A percentile compares a stretch with the other conserved stretches of the same genome.
Conservation (phyloP, 2,329 filamentous ascomycete species). For the Akanthomyces muscarius region DNA sequence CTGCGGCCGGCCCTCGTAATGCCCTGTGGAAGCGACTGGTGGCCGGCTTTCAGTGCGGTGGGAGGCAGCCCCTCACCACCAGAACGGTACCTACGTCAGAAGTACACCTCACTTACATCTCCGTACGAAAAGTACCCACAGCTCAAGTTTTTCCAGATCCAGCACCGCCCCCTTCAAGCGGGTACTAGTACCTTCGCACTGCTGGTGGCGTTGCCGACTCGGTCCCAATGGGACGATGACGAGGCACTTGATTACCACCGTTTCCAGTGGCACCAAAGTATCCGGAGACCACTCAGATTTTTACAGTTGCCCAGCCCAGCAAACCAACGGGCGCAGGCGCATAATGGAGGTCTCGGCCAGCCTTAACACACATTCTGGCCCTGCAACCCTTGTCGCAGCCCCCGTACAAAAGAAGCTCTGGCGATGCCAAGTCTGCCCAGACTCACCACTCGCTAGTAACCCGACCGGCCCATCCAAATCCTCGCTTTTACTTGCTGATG, state of each 20-base stretch:
- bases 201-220: slow-evolving; percentile 19
- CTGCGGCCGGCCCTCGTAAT: neutral
- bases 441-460: neutral
- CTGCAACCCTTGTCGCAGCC: neutral
- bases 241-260: slow-evolving; percentile 30
- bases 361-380: neutral
- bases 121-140: neutral
- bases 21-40: neutral
- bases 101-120: neutral
- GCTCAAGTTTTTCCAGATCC: slow-evolving; percentile 18
- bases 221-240: slow-evolving; percentile 34
- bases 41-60: neutral
- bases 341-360: neutral
- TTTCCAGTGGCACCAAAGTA: neutral
- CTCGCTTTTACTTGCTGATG: slow-evolving; percentile 19
- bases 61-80: neutral
- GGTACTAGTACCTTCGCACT: slow-evolving; percentile 21
- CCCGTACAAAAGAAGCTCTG: neutral
- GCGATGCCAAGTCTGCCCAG: slow-evolving; percentile 1
- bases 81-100: neutral
- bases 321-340: neutral
- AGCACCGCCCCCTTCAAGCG: slow-evolving; percentile 11
- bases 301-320: too few relatives aligned
- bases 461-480: neutral
- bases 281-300: too few relatives aligned